Conservation (phyloP, 106 monocot species). For the Amphibolis antarctica region DNA sequence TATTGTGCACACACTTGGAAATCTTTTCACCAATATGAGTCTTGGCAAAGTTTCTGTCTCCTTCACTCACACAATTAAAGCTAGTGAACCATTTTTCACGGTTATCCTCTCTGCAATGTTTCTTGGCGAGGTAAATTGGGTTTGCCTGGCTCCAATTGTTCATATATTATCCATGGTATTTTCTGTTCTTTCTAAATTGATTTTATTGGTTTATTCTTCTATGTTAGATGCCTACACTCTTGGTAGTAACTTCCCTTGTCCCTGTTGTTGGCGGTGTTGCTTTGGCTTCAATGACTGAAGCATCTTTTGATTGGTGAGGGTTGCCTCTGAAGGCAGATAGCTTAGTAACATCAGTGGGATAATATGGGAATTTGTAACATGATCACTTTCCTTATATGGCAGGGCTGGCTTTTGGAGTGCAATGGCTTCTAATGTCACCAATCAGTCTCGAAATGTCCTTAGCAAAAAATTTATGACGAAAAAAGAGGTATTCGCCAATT, state of each 20-base stretch:
- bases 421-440: conserved; percentile 88
- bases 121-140: conserved; percentile 48
- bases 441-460: conserved; percentile 88
- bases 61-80: conserved; percentile 76
- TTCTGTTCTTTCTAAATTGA: not conserved
- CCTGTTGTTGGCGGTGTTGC: conserved; percentile 76
- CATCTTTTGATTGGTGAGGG: conserved; percentile 69
- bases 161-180: not conserved
- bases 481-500: conserved; percentile 48
- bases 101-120: conserved; percentile 65
- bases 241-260: conserved; percentile 45
- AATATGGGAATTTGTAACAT: not conserved
- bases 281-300: conserved; percentile 65
- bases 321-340: no score
- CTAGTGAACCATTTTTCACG: conserved; percentile 75
- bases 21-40: conserved; percentile 79
- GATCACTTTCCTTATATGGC: conserved; percentile 4
- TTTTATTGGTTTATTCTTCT: not conserved
- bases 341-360: no score
- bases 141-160: not conserved
- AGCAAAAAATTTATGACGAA: conserved; percentile 91
- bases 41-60: conserved; percentile 73
- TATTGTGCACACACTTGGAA: conserved; percentile 63
- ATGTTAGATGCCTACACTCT: conserved; percentile 34
- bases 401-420: conserved; percentile 99